Evolutionary conservation across 1,284 basidiomycete species (phyloP), one percentile per base, ranked within the genome.

Genomic region (Vanrija pseudolonga): DNA sequence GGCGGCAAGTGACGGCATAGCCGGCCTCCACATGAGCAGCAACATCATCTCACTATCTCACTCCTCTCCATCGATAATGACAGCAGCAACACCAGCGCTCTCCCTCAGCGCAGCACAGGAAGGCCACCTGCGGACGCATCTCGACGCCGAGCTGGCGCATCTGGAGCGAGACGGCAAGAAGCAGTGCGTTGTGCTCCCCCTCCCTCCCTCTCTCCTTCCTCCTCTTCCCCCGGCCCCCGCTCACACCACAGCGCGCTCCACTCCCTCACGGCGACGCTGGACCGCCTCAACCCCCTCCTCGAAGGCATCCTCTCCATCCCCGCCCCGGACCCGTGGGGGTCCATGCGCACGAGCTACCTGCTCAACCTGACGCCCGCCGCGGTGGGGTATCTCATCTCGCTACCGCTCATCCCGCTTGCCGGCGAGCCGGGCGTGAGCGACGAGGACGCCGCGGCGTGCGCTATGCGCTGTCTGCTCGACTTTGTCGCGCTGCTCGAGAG

Each of bases 141-240:
- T 71, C 37, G 68, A 71, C 56, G 64, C 61, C 23, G 51, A 50
- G 12, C 47, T 67, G 14, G 47, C 53, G 4, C 24, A 32, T 2
- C 57, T 70, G 6, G 69, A 71, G 46, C 55, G 71, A 40, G 66
- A 69, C 39, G 61, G 62, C 50, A 51, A 61, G 15, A 72, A 71
- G 42, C 55, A 58, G 70, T 69, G 40, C 47, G 66, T 59, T 8
- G 3, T 18, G 3, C 5, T 18, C 3, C n/a, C 24, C 12, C 12
- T n/a, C 15, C 38, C 45, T 2, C n/a, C 28, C 12, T 17, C 5
- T n/a, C n/a, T n/a, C n/a, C n/a, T n/a, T n/a, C n/a, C n/a, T n/a
- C n/a, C n/a, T 3, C 20, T 18, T 2, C 15, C 15, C 42, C 42
- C 3, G 18, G 4, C 9, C 8, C 4, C 23, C 1, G n/a, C 24